Conservation (phyloP, 371 early-diverging fungal genomes). For the Smittium mucronatum region DNA sequence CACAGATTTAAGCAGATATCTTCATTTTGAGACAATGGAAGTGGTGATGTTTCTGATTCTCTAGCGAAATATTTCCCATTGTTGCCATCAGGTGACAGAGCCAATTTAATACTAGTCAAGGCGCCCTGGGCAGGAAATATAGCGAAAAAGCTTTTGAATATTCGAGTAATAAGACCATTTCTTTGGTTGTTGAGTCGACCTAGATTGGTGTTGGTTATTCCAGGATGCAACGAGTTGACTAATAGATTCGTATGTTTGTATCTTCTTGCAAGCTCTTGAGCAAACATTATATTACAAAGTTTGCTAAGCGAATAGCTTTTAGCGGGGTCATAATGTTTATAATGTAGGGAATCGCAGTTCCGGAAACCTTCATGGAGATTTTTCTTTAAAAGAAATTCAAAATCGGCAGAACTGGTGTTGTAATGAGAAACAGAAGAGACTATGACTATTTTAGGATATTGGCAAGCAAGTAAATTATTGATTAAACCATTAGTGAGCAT, state of each 20-base stretch:
- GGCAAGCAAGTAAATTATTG: not conserved
- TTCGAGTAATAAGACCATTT: not conserved
- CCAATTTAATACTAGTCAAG: conserved; percentile 41
- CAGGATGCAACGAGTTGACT: conserved; percentile 51
- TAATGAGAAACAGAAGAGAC: conserved; percentile 8
- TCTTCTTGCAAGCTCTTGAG: conserved; percentile 15
- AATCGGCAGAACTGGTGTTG: conserved; percentile 23
- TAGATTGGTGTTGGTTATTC: conserved; percentile 39
- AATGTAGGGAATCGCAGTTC: too few species aligned
- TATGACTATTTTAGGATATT: conserved; percentile 1
- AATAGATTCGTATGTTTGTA: conserved; percentile 31
- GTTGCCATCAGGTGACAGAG: conserved; percentile 41
- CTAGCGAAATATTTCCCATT: conserved; percentile 36
- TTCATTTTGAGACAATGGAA: conserved; percentile 13
- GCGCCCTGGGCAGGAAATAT: conserved; percentile 36
- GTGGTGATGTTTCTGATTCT: not conserved
- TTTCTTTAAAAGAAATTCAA: not conserved
- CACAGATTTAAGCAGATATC: conserved; percentile 12
- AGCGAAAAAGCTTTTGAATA: conserved; percentile 12
- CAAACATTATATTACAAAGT: conserved; percentile 12
- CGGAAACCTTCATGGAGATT: not conserved
- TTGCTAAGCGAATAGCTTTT: conserved; percentile 11
- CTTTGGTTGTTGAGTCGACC: conserved; percentile 18
- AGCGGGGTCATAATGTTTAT: too few species aligned
- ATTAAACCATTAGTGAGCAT: conserved; percentile 12